Conservation (phyloP, 1,139 yeast species). For the Debaryomyces udenii region DNA sequence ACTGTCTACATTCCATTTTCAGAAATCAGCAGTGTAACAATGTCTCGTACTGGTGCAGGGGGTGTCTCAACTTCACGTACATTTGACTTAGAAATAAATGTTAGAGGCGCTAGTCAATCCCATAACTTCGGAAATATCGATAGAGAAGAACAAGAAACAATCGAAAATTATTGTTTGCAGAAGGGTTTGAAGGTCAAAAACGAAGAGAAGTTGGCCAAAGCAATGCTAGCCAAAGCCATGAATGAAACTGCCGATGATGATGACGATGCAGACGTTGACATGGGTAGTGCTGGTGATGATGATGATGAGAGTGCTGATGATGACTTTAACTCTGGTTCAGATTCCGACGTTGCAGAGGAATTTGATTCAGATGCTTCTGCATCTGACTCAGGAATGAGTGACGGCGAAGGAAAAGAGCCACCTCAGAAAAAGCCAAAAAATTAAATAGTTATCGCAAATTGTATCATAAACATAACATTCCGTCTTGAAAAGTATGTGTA, state of each 20-base stretch:
- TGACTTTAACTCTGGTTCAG: constrained; percentile 65
- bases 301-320: constrained; percentile 73
- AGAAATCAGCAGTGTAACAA: constrained; percentile 74
- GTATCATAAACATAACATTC: not conserved
- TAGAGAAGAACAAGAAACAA: constrained; percentile 81
- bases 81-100: constrained; percentile 82
- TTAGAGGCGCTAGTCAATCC: constrained; percentile 66
- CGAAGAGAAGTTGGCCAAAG: constrained; percentile 87
- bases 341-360: constrained; percentile 82
- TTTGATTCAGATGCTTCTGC: constrained; percentile 71
- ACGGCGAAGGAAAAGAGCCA: constrained; percentile 44
- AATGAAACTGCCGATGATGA: constrained; percentile 71
- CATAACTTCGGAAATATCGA: constrained; percentile 89
- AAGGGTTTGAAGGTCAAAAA: constrained; percentile 83
- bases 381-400: constrained; percentile 42
- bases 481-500: no score
- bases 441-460: not conserved
- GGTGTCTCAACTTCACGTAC: constrained; percentile 81
- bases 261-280: constrained; percentile 61
- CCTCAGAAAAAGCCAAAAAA: constrained; percentile 50
- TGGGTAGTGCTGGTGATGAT: constrained; percentile 74
- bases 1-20: constrained; percentile 87
- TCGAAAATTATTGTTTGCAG: constrained; percentile 75
- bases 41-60: constrained; percentile 87
- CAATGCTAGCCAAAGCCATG: constrained; percentile 74